phyloP scores from a whole-genome alignment of 208 protist species.

The Herpetomonas tarakana region DNA sequence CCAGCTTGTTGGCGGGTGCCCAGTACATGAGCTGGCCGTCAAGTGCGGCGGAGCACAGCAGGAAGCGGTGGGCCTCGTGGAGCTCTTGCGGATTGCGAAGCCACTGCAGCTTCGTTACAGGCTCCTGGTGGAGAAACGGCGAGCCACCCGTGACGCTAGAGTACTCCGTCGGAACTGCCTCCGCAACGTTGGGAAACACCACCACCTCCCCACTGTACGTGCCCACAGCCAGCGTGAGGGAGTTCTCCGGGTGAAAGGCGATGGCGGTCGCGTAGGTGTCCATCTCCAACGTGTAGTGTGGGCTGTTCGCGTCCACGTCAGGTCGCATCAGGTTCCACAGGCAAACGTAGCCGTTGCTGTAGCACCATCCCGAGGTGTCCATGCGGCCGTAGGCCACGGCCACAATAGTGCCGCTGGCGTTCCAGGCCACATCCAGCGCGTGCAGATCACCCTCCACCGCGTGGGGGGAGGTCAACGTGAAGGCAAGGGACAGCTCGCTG shows the following conservation, averaged over 20 bases:
- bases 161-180: slow-evolving; percentile 32
- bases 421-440: slow-evolving; percentile 78
- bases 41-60: slow-evolving; percentile 68
- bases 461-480: slow-evolving; percentile 64
- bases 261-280: slow-evolving; percentile 77
- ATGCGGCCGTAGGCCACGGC: slow-evolving; percentile 85
- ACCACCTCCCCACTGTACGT: slow-evolving; percentile 89
- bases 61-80: slow-evolving; percentile 48
- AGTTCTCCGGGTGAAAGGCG: slow-evolving; percentile 81
- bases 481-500: slow-evolving; percentile 47
- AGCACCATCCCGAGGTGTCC: slow-evolving; percentile 87
- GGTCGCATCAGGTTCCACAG: slow-evolving; percentile 78
- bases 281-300: slow-evolving; percentile 77
- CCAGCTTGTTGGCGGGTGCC: slow-evolving; percentile 63
- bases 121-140: slow-evolving; percentile 56
- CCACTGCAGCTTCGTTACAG: slow-evolving; percentile 77
- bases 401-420: slow-evolving; percentile 74
- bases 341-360: slow-evolving; percentile 72
- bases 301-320: slow-evolving; percentile 50
- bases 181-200: slow-evolving; percentile 61
- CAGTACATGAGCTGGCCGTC: slow-evolving; percentile 82
- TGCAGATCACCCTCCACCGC: slow-evolving; percentile 67
- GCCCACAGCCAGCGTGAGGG: slow-evolving; percentile 78
- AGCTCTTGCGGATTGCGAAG: slow-evolving; percentile 63
- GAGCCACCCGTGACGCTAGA: slow-evolving; percentile 24